Base-by-base conservation (phyloP, 1,284 basidiomycete genomes). In the Anthracocystis setariae region DNA sequence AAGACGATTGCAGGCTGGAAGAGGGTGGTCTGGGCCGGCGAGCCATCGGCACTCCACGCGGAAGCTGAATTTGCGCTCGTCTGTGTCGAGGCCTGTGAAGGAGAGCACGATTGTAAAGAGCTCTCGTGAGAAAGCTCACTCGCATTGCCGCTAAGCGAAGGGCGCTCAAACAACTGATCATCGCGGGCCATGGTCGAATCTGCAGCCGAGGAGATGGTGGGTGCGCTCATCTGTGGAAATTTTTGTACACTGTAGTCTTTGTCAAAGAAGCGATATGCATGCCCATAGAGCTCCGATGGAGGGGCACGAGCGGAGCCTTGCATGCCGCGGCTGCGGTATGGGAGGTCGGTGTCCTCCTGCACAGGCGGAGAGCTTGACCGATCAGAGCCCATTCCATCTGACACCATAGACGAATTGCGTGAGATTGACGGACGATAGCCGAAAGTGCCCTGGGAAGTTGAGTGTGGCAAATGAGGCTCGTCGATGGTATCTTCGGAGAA, bases 401-500 rank as follows among this genome's bases (percentile, higher is more conserved):
- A 64, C 3, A 52, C 0, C 8, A 25, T 52, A 3, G 60, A 60
- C 5, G 55, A 49, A 17, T 64, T 56, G 39, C 57, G 56, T 15
- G 52, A 48, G 17, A 49, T 39, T 9, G 48, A 52, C 24, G 56
- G 40, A 5, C 42, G 44, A 24, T 43, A 20, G 25, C 60, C 56
- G 25, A 70, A 70, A 2, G 67, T 70, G 40, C 44, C 47, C 7
- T 60, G 60, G 12, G 67, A 70, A 0, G 43, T 35, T 13, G 66
- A 69, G 39, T 45, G 56, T 2, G 52, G 48, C 7, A 64, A 15
- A 27, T 25, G 42, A 3, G 55, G 56, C 27, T 70, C 67, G 9
- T 70, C 67, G 42, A 70, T 46, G 24, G 67, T 70, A 29, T 70
- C 67, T 44, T 70, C 67, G 15, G 67, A 70, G 42, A 70, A 70